A percentile compares a stretch with the other conserved stretches of the same genome.
Conservation (phyloP, 2,329 filamentous ascomycete genomes). For the Diaporthe sp. region DNA sequence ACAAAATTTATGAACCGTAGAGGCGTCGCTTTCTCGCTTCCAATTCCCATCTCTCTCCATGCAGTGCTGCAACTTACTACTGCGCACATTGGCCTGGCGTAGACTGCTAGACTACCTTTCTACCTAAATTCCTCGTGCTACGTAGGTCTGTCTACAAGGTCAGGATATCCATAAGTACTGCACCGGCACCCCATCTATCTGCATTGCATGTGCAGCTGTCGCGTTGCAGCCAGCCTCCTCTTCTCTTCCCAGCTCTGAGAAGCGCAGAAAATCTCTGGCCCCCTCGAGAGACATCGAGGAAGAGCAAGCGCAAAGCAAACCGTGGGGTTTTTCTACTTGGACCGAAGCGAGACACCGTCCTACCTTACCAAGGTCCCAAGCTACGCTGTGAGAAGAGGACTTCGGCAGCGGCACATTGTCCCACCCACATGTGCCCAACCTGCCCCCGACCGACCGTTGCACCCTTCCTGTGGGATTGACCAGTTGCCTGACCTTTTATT, state of each 20-base stretch:
- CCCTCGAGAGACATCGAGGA: neutral
- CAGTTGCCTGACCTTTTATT: neutral
- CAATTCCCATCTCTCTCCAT: constrained; percentile 6
- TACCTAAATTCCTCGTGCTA: neutral
- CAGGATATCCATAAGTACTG: constrained; percentile 15
- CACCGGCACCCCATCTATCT: constrained; percentile 6
- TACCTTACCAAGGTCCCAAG: neutral
- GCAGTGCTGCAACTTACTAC: neutral
- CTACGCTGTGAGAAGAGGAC: neutral
- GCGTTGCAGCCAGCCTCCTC: constrained; percentile 19
- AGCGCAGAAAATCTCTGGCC: neutral
- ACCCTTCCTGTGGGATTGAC: constrained; percentile 5
- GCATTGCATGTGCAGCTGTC: constrained; percentile 21
- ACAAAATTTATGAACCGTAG: constrained; percentile 24
- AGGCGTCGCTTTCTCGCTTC: constrained; percentile 15
- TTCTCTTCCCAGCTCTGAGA: neutral
- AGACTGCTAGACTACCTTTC: neutral
- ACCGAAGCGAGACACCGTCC: constrained; percentile 5
- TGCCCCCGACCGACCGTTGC: neutral
- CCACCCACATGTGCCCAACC: constrained; percentile 16
- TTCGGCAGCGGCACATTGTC: constrained; percentile 6
- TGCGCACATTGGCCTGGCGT: neutral
- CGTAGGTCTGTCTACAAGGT: constrained; percentile 3
- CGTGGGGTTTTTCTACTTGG: constrained; percentile 16
- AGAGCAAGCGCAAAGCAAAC: too few relatives aligned